phyloP scores from a whole-genome alignment of 306 rosid genomes.

The Castanospermum australe region DNA sequence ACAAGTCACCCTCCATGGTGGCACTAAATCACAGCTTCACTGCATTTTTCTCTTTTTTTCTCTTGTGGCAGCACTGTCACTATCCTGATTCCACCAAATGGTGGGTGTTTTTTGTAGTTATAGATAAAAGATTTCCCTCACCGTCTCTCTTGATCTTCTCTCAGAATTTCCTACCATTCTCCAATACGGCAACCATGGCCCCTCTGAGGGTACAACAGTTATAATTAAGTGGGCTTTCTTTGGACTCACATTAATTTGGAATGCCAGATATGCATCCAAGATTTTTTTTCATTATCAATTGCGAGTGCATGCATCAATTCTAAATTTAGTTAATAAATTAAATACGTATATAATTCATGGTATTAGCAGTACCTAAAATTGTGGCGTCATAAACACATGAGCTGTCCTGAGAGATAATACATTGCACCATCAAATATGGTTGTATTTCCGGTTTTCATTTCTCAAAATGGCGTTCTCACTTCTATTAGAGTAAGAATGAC shows the following conservation, averaged over 20 bases:
- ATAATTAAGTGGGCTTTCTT: not conserved
- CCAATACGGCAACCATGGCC: not conserved
- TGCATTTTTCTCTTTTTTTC: not conserved
- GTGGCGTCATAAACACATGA: not conserved
- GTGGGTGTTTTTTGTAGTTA: constrained; percentile 16
- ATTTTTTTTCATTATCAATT: not conserved
- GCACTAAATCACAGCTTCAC: not conserved
- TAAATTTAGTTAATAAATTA: not conserved
- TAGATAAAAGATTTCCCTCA: not conserved
- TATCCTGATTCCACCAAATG: not conserved
- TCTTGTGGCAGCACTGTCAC: not conserved
- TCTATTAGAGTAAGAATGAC: not conserved
- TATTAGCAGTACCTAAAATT: not conserved
- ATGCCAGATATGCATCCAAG: not conserved
- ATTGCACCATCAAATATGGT: constrained; percentile 21
- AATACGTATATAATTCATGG: not conserved
- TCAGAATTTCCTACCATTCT: not conserved
- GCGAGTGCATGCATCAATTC: no score
- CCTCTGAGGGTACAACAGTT: not conserved
- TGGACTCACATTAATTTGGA: constrained; percentile 10
- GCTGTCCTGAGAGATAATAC: constrained; percentile 28
- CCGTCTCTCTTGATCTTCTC: constrained; percentile 12
- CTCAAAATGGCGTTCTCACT: not conserved
- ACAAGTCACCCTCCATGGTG: no score
- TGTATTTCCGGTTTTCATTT: not conserved